Conservation (phyloP, 208 protist genomes). For the Acanthamoeba lenticulata region DNA sequence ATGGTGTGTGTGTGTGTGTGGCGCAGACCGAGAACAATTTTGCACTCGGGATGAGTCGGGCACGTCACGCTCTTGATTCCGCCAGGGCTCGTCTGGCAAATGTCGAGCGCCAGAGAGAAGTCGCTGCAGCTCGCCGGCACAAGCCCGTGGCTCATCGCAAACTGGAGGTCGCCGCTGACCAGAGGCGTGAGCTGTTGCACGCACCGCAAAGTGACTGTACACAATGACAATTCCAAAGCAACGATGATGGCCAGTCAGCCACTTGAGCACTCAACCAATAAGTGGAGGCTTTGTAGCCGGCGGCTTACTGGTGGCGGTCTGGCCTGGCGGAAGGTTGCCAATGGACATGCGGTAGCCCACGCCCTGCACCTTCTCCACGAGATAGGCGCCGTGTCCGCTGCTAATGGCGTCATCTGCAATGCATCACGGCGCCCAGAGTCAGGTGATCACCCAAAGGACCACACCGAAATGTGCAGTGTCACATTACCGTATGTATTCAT, state of each 20-base stretch:
- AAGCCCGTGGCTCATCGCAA: neutral
- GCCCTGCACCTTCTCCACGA: neutral
- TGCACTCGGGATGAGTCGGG: neutral
- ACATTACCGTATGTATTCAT: neutral
- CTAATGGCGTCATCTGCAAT: slow-evolving; percentile 31
- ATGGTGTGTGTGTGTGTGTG: neutral
- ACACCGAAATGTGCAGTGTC: neutral
- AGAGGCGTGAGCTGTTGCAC: neutral
- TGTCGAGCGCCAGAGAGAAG: neutral
- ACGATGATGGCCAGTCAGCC: neutral
- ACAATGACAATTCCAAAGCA: neutral
- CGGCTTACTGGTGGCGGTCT: neutral
- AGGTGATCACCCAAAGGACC: neutral
- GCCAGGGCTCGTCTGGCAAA: neutral
- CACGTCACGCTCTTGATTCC: neutral
- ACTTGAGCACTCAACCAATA: no score
- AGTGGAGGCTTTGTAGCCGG: neutral
- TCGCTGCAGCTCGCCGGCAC: neutral
- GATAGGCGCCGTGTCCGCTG: slow-evolving; percentile 47
- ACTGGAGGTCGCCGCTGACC: neutral
- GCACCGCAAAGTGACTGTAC: neutral
- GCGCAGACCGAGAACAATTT: neutral
- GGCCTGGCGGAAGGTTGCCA: neutral
- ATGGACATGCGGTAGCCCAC: slow-evolving; percentile 15
- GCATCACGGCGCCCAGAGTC: neutral